These are phyloP conservation scores for Erodium texanum DNA, from an alignment of 441 rosid species.

Conservation along the genomic window DNA sequence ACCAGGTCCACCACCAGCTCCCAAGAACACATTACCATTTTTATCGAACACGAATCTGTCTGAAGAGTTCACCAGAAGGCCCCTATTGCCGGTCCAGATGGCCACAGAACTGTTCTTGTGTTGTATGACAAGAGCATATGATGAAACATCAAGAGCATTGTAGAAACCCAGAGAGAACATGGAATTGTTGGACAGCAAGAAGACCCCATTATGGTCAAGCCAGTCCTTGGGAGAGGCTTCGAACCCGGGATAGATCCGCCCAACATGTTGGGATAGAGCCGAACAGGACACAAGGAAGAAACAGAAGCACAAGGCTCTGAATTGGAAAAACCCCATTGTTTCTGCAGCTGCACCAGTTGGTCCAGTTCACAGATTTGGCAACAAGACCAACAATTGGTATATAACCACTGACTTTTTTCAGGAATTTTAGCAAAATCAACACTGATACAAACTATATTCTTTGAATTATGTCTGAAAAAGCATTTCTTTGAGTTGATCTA, in stretches of 20 bases:
- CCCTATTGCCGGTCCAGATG: slow-evolving; percentile 35
- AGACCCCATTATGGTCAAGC: slow-evolving; percentile 20
- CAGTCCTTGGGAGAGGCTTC: slow-evolving; percentile 27
- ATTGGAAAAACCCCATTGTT: slow-evolving; percentile 24
- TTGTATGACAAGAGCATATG: slow-evolving; percentile 20
- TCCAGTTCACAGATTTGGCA: no score
- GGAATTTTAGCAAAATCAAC: no score
- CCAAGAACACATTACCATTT: slow-evolving; percentile 27
- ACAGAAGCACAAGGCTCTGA: slow-evolving; percentile 21
- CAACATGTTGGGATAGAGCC: slow-evolving; percentile 15
- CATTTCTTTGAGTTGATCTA: no score
- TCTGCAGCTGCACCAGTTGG: background rate
- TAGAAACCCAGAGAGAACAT: slow-evolving; percentile 27
- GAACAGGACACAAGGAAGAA: slow-evolving; percentile 21
- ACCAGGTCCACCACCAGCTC: slow-evolving; percentile 4
- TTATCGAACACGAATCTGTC: slow-evolving; percentile 27
- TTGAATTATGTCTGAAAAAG: no score
- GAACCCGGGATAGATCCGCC: slow-evolving; percentile 30
- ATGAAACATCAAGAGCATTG: slow-evolving; percentile 20
- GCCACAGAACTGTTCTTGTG: slow-evolving; percentile 15
- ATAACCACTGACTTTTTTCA: background rate
- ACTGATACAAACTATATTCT: no score
- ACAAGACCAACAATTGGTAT: background rate
- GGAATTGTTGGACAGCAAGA: slow-evolving; percentile 28
- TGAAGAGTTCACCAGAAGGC: slow-evolving; percentile 9